phyloP scores from a whole-genome alignment of 352 stramenopile genomes.

The Globisporangium irregulare region DNA sequence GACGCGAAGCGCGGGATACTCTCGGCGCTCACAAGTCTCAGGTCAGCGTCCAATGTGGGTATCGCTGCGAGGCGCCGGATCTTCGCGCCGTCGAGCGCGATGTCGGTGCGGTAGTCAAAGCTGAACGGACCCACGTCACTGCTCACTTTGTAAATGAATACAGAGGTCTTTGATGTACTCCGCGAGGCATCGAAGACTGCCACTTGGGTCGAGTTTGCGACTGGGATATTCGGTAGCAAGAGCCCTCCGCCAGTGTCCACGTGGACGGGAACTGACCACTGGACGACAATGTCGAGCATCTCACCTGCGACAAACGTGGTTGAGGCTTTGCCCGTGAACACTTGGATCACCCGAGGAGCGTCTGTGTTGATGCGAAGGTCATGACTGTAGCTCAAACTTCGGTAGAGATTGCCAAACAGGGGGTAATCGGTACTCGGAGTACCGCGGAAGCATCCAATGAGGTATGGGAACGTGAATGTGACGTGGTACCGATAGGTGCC shows the following conservation, averaged over 20 bases:
- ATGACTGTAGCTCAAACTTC: slow-evolving; percentile 58
- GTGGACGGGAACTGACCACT: slow-evolving; percentile 50
- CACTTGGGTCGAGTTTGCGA: slow-evolving; percentile 30
- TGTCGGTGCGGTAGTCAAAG: slow-evolving; percentile 34
- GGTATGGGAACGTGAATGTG: slow-evolving; percentile 43
- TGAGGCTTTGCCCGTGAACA: slow-evolving; percentile 63
- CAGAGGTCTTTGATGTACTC: slow-evolving; percentile 35
- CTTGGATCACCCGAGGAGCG: slow-evolving; percentile 31
- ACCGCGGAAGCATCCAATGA: slow-evolving; percentile 65
- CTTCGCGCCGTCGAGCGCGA: slow-evolving; percentile 48
- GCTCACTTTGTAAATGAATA: slow-evolving; percentile 52
- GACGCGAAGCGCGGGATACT: slow-evolving; percentile 36
- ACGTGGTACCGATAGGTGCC: slow-evolving; percentile 73
- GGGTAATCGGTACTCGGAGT: not conserved
- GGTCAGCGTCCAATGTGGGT: slow-evolving; percentile 37
- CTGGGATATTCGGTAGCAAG: slow-evolving; percentile 31
- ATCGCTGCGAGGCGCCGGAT: slow-evolving; percentile 38
- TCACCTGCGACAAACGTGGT: slow-evolving; percentile 57
- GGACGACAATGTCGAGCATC: slow-evolving; percentile 55
- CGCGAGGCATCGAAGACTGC: slow-evolving; percentile 39
- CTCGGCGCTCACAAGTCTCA: slow-evolving; percentile 35
- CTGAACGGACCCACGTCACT: slow-evolving; percentile 33
- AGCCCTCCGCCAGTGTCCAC: slow-evolving; percentile 31
- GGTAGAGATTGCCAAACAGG: slow-evolving; percentile 28
- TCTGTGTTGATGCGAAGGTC: slow-evolving; percentile 50